These are phyloP conservation scores for Meira nashicola DNA, from an alignment of 1,284 basidiomycete species.

Conservation along the genomic window DNA sequence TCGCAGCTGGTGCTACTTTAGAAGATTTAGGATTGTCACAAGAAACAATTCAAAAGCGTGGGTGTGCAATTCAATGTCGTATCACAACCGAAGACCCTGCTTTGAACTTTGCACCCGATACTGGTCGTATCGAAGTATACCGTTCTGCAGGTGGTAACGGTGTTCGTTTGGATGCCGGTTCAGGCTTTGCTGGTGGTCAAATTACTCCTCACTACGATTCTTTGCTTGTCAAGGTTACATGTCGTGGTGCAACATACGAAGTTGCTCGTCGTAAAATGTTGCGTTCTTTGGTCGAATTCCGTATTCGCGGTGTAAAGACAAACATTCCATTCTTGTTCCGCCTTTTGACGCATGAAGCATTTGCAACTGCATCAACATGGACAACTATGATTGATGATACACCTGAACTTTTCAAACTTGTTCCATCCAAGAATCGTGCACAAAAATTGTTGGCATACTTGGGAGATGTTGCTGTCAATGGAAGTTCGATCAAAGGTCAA, in stretches of 20 bases:
- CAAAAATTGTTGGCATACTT: constrained; percentile 96
- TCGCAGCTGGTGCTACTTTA: constrained; percentile 91
- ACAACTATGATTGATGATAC: constrained; percentile 86
- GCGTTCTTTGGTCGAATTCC: constrained; percentile 96
- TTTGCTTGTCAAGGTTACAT: constrained; percentile 91
- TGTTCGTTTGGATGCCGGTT: constrained; percentile 92
- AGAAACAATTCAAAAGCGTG: constrained; percentile 89
- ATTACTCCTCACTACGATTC: constrained; percentile 99
- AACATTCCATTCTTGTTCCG: constrained; percentile 99
- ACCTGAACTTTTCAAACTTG: constrained; percentile 95
- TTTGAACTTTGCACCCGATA: constrained; percentile 90
- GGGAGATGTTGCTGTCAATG: constrained; percentile 96
- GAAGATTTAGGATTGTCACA: constrained; percentile 94
- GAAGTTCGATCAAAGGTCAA: constrained; percentile 91
- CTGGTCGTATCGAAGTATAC: constrained; percentile 98
- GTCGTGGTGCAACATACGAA: constrained; percentile 95
- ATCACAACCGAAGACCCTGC: constrained; percentile 98
- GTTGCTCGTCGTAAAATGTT: constrained; percentile 98
- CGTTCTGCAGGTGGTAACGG: constrained; percentile 97
- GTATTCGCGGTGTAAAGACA: constrained; percentile 92
- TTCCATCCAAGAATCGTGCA: constrained; percentile 95
- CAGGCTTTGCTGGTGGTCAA: constrained; percentile 97
- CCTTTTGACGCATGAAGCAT: constrained; percentile 93
- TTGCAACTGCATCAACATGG: constrained; percentile 95
- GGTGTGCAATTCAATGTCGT: constrained; percentile 97